phyloP scores from a whole-genome alignment of 495 filamentous ascomycete species.

The Astrocystis sublimbata region DNA sequence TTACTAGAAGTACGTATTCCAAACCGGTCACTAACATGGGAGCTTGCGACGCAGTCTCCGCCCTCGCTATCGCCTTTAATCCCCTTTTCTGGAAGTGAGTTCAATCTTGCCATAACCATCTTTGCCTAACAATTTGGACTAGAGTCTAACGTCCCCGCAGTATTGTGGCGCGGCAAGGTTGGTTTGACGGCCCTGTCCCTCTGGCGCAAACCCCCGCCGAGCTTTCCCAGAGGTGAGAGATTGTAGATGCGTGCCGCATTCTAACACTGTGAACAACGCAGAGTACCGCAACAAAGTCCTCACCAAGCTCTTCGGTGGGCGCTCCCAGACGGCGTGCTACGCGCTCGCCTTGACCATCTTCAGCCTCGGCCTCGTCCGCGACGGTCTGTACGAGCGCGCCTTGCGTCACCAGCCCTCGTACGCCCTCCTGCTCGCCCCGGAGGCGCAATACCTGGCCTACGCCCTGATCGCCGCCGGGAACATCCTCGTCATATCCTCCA shows the following conservation, averaged over 20 bases:
- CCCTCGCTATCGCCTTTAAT: conserved; percentile 69
- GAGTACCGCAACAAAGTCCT: conserved; percentile 90
- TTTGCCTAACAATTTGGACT: conserved; percentile 3
- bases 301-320: conserved; percentile 82
- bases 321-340: conserved; percentile 82
- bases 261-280: conserved; percentile 39
- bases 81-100: conserved; percentile 80
- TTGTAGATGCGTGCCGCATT: neutral
- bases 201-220: neutral
- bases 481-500: conserved; percentile 79
- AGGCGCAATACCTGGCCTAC: conserved; percentile 61
- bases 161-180: conserved; percentile 68
- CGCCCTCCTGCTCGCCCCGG: conserved; percentile 56
- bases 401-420: conserved; percentile 76
- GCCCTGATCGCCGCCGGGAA: conserved; percentile 74
- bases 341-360: conserved; percentile 87
- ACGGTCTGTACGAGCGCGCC: conserved; percentile 72
- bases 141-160: conserved; percentile 40
- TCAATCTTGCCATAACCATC: neutral
- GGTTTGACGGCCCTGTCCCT: conserved; percentile 50
- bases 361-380: conserved; percentile 83
- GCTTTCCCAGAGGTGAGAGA: no score
- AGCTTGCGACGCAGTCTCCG: conserved; percentile 56
- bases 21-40: conserved; percentile 20
- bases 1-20: no score